Percentiles rank a stretch among this genome's conserved stretches.
These are phyloP conservation scores for Thelonectria discophora DNA, from an alignment of 2,329 filamentous ascomycete species.

Conservation along the genomic window DNA sequence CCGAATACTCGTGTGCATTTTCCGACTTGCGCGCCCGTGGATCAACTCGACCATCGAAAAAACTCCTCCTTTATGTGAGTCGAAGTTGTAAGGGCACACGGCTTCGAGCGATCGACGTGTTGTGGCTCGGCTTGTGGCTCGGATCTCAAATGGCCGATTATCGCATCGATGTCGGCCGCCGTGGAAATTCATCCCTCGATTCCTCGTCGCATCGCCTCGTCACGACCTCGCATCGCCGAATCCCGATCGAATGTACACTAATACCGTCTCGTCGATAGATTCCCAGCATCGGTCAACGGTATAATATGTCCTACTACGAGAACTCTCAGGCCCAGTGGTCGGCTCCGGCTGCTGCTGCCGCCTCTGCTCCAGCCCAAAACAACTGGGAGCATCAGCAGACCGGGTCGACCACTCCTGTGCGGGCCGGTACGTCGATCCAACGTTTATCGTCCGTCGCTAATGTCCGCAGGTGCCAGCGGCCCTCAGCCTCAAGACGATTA, in stretches of 20 bases:
- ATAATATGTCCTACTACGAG: constrained; percentile 57
- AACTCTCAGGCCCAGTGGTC: constrained; percentile 55
- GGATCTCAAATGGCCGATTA: constrained; percentile 36
- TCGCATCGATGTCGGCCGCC: constrained; percentile 37
- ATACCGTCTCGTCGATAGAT: constrained; percentile 29
- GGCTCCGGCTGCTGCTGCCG: constrained; percentile 31
- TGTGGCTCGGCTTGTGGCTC: constrained; percentile 34
- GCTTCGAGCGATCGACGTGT: constrained; percentile 31
- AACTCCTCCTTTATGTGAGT: constrained; percentile 36
- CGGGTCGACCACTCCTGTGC: constrained; percentile 51
- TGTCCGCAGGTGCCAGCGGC: constrained; percentile 73
- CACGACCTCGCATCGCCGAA: constrained; percentile 24
- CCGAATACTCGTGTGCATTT: constrained; percentile 40
- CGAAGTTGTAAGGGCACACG: constrained; percentile 16
- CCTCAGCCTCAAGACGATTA: constrained; percentile 78
- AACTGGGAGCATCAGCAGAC: constrained; percentile 56
- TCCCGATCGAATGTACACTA: constrained; percentile 24
- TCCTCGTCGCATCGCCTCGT: constrained; percentile 25
- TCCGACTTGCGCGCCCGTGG: constrained; percentile 38
- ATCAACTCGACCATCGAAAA: constrained; percentile 29
- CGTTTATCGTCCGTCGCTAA: constrained; percentile 8
- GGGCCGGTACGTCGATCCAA: constrained; percentile 46
- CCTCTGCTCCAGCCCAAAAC: constrained; percentile 45
- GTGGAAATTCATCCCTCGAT: constrained; percentile 34
- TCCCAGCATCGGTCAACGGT: constrained; percentile 12